phyloP scores from a whole-genome alignment of 2,329 filamentous ascomycete species.

The Fusarium torulosum region DNA sequence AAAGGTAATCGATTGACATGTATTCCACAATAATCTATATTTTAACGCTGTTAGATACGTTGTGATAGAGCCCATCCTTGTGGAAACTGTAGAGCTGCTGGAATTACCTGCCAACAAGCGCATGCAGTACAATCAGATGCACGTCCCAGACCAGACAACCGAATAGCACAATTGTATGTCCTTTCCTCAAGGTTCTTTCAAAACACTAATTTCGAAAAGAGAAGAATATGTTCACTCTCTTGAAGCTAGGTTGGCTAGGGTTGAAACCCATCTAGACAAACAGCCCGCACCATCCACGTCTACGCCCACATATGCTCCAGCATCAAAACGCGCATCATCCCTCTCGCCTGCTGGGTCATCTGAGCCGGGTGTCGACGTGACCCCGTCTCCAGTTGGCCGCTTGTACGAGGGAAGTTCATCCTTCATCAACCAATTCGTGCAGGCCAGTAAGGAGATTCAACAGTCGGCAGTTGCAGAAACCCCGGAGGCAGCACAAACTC shows the following conservation, averaged over 20 bases:
- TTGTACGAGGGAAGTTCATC: constrained; percentile 40
- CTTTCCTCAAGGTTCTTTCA: accelerated
- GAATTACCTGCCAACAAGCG: constrained; percentile 35
- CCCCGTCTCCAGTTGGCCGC: neutral
- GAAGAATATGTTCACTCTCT: constrained; percentile 30
- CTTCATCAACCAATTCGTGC: constrained; percentile 33
- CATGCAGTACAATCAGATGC: constrained; percentile 12
- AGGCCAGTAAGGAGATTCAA: constrained; percentile 32
- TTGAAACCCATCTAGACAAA: constrained; percentile 23
- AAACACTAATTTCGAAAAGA: neutral
- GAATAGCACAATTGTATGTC: constrained; percentile 29
- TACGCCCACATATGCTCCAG: neutral
- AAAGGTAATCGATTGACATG: constrained; percentile 11
- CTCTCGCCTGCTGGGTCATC: constrained; percentile 18
- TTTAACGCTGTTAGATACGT: constrained; percentile 18
- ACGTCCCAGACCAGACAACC: constrained; percentile 26
- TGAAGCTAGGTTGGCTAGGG: constrained; percentile 24
- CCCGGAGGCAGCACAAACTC: constrained; percentile 28
- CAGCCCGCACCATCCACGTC: neutral
- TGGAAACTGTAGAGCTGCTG: constrained; percentile 29
- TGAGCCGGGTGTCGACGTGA: neutral
- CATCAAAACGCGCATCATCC: neutral
- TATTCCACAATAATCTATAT: neutral
- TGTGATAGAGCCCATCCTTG: constrained; percentile 34
- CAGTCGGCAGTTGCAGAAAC: constrained; percentile 22